phyloP scores from a whole-genome alignment of 2,329 filamentous ascomycete genomes.

The Scedosporium minutisporum region DNA sequence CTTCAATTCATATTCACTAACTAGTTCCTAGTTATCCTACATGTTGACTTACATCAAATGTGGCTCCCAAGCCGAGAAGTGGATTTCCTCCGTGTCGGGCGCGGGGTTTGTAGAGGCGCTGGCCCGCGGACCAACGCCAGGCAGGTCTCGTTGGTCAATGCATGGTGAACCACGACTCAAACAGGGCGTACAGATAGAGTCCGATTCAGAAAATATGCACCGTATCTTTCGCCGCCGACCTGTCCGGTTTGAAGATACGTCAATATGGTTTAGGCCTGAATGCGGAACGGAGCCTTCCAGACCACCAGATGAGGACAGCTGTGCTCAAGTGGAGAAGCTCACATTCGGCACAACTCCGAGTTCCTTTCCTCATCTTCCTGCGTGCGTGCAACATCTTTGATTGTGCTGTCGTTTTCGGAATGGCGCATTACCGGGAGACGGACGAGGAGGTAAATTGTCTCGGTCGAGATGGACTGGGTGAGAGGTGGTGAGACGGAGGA shows the following conservation, averaged over 20 bases:
- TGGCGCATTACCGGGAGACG: neutral
- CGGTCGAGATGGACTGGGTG: too few species aligned
- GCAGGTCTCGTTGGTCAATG: slow-evolving; percentile 9
- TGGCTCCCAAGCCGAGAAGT: neutral
- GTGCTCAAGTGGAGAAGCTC: slow-evolving; percentile 3
- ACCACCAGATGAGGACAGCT: neutral
- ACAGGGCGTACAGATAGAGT: slow-evolving; percentile 23
- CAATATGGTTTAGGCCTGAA: neutral
- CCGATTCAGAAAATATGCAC: slow-evolving; percentile 29
- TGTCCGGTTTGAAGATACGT: slow-evolving; percentile 11
- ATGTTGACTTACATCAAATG: neutral
- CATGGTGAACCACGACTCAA: slow-evolving; percentile 8
- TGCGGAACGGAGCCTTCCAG: neutral
- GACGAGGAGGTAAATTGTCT: neutral
- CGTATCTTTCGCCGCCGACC: slow-evolving; percentile 37
- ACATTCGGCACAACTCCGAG: slow-evolving; percentile 18
- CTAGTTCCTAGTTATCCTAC: neutral
- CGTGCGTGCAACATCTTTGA: neutral
- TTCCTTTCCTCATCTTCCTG: slow-evolving; percentile 16
- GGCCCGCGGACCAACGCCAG: slow-evolving; percentile 1
- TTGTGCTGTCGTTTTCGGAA: neutral
- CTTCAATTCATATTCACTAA: neutral
- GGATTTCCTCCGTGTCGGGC: neutral
- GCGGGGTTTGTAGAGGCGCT: neutral
- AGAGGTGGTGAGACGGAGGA: too few species aligned